Conservation (phyloP, 1,284 basidiomycete species). For the Cryptococcus floricola region DNA sequence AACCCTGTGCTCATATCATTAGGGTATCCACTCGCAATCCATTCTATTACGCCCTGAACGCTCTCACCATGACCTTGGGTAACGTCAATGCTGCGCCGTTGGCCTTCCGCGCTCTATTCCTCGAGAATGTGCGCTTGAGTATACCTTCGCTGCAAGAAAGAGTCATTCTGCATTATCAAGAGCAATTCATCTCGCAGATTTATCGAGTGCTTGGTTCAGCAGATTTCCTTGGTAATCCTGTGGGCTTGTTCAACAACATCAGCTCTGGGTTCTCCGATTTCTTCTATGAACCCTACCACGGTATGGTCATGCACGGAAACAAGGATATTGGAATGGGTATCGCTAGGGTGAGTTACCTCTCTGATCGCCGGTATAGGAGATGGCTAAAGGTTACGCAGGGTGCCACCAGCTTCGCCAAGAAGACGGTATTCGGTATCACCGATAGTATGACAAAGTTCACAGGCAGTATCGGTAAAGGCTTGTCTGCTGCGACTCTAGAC, state of each 20-base stretch:
- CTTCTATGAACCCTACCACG: constrained; percentile 98
- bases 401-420: constrained; percentile 97
- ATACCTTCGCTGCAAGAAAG: constrained; percentile 78
- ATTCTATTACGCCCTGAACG: constrained; percentile 88
- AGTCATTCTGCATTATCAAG: constrained; percentile 87
- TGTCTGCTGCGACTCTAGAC: constrained; percentile 95
- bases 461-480: constrained; percentile 92
- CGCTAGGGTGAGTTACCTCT: constrained; percentile 64
- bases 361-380: not conserved
- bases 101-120: constrained; percentile 87
- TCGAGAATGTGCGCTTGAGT: constrained; percentile 90
- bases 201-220: constrained; percentile 96
- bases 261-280: constrained; percentile 98
- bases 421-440: constrained; percentile 93
- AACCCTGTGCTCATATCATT: not conserved
- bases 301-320: constrained; percentile 95
- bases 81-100: constrained; percentile 98
- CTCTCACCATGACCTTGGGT: constrained; percentile 92
- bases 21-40: constrained; percentile 75
- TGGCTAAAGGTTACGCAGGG: constrained; percentile 55
- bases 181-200: constrained; percentile 88
- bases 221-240: constrained; percentile 78
- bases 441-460: constrained; percentile 98
- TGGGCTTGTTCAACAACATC: constrained; percentile 97
- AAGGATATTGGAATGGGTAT: constrained; percentile 95